These are phyloP conservation scores for Globisporangium lucens DNA, from an alignment of 352 stramenopile species.

Conservation along the genomic window DNA sequence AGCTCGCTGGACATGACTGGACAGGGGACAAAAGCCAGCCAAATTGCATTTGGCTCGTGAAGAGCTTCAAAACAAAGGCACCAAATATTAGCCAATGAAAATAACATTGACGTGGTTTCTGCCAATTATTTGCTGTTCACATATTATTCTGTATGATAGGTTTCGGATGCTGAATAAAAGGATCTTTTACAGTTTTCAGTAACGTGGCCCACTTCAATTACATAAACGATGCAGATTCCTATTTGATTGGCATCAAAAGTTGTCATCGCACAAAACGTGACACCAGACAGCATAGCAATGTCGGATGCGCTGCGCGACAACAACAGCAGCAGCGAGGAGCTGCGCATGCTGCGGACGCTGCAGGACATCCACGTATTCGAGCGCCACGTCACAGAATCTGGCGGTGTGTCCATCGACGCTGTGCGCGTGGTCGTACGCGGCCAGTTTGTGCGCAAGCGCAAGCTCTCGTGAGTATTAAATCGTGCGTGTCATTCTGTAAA, in stretches of 20 bases:
- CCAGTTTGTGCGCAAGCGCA: conserved; percentile 74
- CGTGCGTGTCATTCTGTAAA: background rate
- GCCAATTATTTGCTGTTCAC: background rate
- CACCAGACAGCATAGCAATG: background rate
- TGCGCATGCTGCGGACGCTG: conserved; percentile 14
- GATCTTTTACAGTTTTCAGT: background rate
- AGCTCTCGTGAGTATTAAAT: conserved; percentile 62
- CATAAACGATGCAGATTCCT: background rate
- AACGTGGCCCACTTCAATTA: background rate
- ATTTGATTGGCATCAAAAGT: background rate
- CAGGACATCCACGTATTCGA: conserved; percentile 13
- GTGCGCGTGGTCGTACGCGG: conserved; percentile 45
- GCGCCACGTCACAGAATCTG: background rate
- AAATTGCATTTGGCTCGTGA: background rate
- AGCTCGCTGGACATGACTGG: background rate
- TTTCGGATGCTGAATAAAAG: background rate
- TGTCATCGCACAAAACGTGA: background rate
- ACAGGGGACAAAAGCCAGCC: background rate
- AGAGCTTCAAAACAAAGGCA: background rate
- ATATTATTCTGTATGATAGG: background rate
- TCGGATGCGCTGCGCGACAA: background rate
- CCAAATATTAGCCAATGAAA: background rate
- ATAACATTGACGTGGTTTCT: background rate
- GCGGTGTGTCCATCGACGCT: background rate
- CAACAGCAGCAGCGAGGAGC: background rate